Evolutionary conservation across 106 monocot species (phyloP), one percentile per base, ranked within the genome.

Genomic region (Vanilla planifolia): DNA sequence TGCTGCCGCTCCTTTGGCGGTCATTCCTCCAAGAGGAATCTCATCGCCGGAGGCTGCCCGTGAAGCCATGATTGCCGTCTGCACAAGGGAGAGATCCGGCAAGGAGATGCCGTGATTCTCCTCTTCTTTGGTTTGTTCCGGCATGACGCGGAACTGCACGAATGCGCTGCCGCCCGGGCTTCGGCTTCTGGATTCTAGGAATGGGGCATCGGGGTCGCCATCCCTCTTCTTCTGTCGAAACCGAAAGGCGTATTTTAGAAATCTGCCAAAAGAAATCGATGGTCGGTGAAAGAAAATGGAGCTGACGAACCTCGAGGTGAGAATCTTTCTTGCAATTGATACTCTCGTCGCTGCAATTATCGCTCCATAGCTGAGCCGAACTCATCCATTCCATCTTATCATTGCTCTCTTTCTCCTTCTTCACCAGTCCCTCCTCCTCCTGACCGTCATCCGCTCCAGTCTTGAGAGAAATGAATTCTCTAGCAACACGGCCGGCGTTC

Each of bases 361-460:
- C 75, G 75, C 78, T 89, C 94, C 94, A 95, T 20, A 95, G 80
- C 73, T 86, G 94, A 48, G 69, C 89, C 5, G 94, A 83, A 67
- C 85, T 95, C 94, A 89, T 85, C 94, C 94, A 95, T 67, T 73
- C 83, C 73, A 71, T 83, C 76, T 85, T 86, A 34, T 89, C 85
- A 61, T 82, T 68, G n/a, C 40, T 50, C 42, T 79, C 85, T 7
- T 71, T 68, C 40, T 79, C 78, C 62, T 51, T 41, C 42, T 78
- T 74, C 34, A 55, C 51, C 61, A 15, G 67, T 33, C 51, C 69
- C 24, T 68, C 69, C 32, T 17, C 52, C 39, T 64, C 63, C 43
- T 44, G 40, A 4, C 70, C 70, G 17, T 74, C 84, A 20, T 71
- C 72, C 19, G 55, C 43, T 63, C 66, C 77, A 28, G 68, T 64